Evolutionary conservation across 805 yeast species (phyloP).

Genomic region (Yamadazyma olivae): DNA sequence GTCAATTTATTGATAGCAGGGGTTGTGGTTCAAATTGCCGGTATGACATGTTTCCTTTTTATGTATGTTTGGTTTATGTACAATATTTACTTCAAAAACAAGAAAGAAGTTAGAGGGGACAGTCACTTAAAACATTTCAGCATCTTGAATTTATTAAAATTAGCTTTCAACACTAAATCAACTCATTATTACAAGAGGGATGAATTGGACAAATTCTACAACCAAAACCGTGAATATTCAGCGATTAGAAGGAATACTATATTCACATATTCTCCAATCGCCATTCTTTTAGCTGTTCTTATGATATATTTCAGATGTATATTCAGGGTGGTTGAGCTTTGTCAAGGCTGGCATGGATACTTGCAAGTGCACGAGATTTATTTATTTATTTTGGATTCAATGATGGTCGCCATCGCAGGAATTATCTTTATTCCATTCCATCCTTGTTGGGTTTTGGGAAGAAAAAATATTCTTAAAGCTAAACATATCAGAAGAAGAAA

Average conservation of each 20-base stretch:
- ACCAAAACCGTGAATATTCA: constrained; percentile 21
- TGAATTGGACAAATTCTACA: constrained; percentile 29
- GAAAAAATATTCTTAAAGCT: constrained; percentile 17
- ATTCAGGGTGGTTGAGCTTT: constrained; percentile 38
- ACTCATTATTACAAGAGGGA: constrained; percentile 17
- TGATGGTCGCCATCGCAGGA: constrained; percentile 34
- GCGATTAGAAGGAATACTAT: constrained; percentile 22
- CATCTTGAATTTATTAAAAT: constrained; percentile 21
- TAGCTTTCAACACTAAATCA: constrained; percentile 24
- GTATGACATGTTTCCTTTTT: constrained; percentile 32
- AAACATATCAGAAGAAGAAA: background rate
- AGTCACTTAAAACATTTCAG: too few relatives aligned
- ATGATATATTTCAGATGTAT: constrained; percentile 31
- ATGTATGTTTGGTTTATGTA: constrained; percentile 36
- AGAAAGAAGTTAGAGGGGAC: too few relatives aligned
- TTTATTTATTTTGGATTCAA: constrained; percentile 35
- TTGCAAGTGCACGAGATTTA: constrained; percentile 33
- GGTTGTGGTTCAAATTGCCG: constrained; percentile 30
- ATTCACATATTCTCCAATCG: constrained; percentile 29
- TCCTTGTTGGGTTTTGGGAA: constrained; percentile 33
- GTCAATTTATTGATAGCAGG: constrained; percentile 36
- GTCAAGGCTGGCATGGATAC: constrained; percentile 35
- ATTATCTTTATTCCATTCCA: constrained; percentile 35
- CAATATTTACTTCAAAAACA: too few relatives aligned
- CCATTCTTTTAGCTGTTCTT: constrained; percentile 27